A percentile compares a stretch with the other conserved stretches of the same genome.
Conservation (phyloP, 306 rosid genomes). For the Abrus precatorius region DNA sequence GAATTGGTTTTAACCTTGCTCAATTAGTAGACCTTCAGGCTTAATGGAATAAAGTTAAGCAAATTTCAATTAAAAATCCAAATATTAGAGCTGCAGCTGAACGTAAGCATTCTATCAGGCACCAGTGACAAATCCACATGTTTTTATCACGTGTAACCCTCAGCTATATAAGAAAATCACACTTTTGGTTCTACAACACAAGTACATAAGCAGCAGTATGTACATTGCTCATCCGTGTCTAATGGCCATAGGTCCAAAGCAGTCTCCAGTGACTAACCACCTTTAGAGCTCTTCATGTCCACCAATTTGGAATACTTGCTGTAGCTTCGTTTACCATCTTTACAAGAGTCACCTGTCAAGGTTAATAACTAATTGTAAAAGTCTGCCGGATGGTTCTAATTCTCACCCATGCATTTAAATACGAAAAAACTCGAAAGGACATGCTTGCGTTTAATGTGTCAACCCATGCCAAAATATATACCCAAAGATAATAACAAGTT, state of each 20-base stretch:
- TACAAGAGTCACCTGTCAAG: constrained; percentile 85
- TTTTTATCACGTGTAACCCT: not conserved
- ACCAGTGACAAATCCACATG: not conserved
- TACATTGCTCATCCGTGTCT: not conserved
- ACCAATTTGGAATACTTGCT: constrained; percentile 86
- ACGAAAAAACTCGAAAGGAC: not conserved
- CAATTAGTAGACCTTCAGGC: not conserved
- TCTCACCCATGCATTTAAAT: not conserved
- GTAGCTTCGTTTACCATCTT: constrained; percentile 95
- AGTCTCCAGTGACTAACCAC: constrained; percentile 21
- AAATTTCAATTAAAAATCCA: constrained; percentile 1
- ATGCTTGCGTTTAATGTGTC: too few species aligned
- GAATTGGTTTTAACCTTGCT: not conserved
- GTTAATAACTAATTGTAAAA: constrained; percentile 2
- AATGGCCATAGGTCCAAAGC: not conserved
- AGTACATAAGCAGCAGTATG: constrained; percentile 27
- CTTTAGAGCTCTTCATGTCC: constrained; percentile 45
- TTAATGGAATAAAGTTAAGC: not conserved
- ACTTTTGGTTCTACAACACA: not conserved
- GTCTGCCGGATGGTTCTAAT: not conserved
- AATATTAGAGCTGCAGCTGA: constrained; percentile 3
- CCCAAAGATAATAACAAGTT: too few species aligned
- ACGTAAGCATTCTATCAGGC: constrained; percentile 24
- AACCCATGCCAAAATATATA: not conserved
- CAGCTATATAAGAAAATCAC: constrained; percentile 9